Percentiles rank a stretch among this genome's conserved stretches.
Conservation (phyloP, 2,329 filamentous ascomycete genomes). For the Alternaria angustiovoidea region DNA sequence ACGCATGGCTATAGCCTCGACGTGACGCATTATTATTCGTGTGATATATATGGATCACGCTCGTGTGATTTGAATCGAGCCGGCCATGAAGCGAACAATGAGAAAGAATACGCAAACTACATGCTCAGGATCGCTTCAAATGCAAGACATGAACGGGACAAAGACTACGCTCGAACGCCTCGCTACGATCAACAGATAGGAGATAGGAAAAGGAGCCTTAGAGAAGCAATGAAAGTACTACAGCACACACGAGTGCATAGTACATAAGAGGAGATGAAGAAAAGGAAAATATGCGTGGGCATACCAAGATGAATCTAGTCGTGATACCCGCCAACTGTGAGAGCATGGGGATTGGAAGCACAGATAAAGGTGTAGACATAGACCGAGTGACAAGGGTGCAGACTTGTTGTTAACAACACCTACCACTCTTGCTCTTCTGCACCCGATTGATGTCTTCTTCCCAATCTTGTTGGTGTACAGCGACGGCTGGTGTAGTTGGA, state of each 20-base stretch:
- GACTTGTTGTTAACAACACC: constrained; percentile 40
- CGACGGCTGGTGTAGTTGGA: constrained; percentile 55
- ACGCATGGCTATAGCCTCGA: background rate
- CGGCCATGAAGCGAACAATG: background rate
- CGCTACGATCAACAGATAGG: background rate
- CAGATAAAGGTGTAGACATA: background rate
- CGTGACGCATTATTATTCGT: background rate
- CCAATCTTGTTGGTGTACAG: constrained; percentile 42
- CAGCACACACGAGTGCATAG: background rate
- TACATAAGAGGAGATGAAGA: background rate
- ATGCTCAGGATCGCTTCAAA: background rate
- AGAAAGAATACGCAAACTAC: background rate
- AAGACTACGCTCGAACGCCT: background rate
- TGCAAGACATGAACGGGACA: background rate
- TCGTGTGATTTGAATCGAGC: background rate
- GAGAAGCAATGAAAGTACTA: background rate
- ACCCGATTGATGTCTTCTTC: constrained; percentile 43
- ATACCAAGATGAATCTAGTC: constrained; percentile 23
- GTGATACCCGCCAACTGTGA: constrained; percentile 4
- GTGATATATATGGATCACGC: background rate
- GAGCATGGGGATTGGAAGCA: background rate
- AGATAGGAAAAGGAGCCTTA: background rate
- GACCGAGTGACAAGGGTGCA: background rate
- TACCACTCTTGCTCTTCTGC: constrained; percentile 45
- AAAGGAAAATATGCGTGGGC: constrained; percentile 12